These are phyloP conservation scores for Botrytis porri DNA, from an alignment of 2,329 filamentous ascomycete species.

Conservation along the genomic window DNA sequence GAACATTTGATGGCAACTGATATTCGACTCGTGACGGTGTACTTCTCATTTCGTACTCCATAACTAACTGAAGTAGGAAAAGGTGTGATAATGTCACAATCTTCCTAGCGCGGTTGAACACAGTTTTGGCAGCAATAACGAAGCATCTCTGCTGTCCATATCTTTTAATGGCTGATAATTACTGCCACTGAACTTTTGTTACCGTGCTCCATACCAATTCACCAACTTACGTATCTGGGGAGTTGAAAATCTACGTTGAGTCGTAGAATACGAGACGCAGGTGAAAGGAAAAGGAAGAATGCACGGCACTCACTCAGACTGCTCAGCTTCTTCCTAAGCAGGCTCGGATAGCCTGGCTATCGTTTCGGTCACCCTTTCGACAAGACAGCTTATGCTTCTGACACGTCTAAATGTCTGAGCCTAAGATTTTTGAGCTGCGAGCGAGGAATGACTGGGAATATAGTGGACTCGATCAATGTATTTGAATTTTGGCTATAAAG, in stretches of 20 bases:
- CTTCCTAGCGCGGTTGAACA: not conserved
- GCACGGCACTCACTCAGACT: not conserved
- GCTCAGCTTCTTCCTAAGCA: not conserved
- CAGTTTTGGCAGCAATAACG: not conserved
- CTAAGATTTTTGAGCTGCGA: not conserved
- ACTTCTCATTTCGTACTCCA: not conserved
- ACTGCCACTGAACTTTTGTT: not conserved
- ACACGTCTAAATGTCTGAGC: not conserved
- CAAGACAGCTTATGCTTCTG: not conserved
- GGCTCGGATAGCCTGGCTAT: rapidly evolving
- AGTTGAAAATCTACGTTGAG: not conserved
- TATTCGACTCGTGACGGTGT: not conserved
- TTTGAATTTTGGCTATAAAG: not conserved
- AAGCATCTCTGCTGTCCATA: not conserved
- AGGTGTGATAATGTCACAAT: not conserved
- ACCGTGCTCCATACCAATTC: not conserved
- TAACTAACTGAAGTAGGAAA: not conserved
- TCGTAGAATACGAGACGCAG: not conserved
- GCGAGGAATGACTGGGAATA: not conserved
- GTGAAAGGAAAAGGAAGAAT: not conserved
- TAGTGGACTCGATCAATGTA: not conserved
- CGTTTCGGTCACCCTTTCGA: not conserved
- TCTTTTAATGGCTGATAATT: not conserved
- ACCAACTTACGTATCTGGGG: not conserved
- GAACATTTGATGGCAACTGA: not conserved